Evolutionary conservation across 2,329 filamentous ascomycete species (phyloP).

Genomic region (Alternaria hordeiaustralica): DNA sequence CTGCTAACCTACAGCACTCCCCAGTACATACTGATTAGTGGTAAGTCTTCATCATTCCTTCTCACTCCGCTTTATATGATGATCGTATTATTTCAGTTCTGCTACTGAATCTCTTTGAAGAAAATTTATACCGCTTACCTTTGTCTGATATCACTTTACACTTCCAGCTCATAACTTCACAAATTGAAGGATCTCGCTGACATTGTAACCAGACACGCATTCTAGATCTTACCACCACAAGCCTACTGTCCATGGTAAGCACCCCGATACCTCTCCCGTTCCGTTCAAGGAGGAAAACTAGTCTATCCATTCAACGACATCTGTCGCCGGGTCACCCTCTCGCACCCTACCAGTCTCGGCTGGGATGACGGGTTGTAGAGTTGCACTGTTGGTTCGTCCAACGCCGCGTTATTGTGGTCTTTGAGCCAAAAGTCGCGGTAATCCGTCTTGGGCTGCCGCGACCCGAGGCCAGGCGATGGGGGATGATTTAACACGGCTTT

Average conservation of each 20-base stretch:
- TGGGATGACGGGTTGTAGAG: slow-evolving; percentile 79
- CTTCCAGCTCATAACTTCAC: neutral
- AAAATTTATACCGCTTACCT: slow-evolving; percentile 65
- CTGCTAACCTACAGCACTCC: neutral
- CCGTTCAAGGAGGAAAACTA: slow-evolving; percentile 63
- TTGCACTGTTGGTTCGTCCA: slow-evolving; percentile 55
- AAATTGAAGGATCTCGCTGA: slow-evolving; percentile 21
- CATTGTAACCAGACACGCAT: slow-evolving; percentile 6
- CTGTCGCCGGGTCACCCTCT: slow-evolving; percentile 73
- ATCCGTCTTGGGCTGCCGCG: slow-evolving; percentile 54
- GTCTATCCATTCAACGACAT: slow-evolving; percentile 71
- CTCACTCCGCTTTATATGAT: slow-evolving; percentile 36
- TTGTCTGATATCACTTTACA: slow-evolving; percentile 52
- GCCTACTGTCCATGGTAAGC: slow-evolving; percentile 29
- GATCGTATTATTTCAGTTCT: slow-evolving; percentile 63
- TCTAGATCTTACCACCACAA: neutral
- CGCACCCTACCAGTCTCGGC: slow-evolving; percentile 66
- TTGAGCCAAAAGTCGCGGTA: slow-evolving; percentile 47
- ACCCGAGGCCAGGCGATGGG: slow-evolving; percentile 63
- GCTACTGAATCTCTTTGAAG: slow-evolving; percentile 67
- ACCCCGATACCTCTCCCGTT: slow-evolving; percentile 13
- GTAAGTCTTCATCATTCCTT: slow-evolving; percentile 21
- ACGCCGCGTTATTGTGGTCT: slow-evolving; percentile 65
- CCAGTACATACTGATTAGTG: neutral
- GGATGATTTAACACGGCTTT: slow-evolving; percentile 75